Evolutionary conservation across 331 rosid species (phyloP), one percentile per base, ranked within the genome.

Genomic region (Malus hybrid): DNA sequence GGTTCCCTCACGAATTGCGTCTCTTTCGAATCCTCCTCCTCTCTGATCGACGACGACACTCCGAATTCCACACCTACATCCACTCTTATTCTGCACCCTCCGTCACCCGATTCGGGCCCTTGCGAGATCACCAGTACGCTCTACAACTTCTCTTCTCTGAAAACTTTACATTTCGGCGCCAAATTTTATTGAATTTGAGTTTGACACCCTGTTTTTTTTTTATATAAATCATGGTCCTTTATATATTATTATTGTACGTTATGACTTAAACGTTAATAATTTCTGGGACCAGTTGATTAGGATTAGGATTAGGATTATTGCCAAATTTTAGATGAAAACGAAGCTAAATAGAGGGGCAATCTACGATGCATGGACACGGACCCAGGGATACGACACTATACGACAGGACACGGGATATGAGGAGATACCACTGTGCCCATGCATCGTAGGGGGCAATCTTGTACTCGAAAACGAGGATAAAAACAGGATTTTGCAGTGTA

Each of bases 41-140:
- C 86, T 56, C 79, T 74, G 56, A 27, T 67, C 70, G 71, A 73
- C 72, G 88, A 80, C 7, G 83, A 18, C 16, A 69, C 73, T 73
- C 75, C 3, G 20, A 56, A 74, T 70, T 76, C 83, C 36, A 3
- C 76, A 12, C 6, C 80, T 76, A 64, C 79, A 28, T 18, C 83
- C 34, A 85, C 92, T 74, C 90, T 92, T 32, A 18, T 89, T 70
- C 89, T 94, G 22, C 79, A 65, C 66, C 77, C 92, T 1, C 77
- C 88, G 20, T 78, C 90, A 15, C 62, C 84, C 1, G 91, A 90
- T 82, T 90, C 96, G 6, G 63, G 70, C 73, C 96, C 98, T 6
- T 92, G 97, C 84, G 87, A 94, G 84, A 88, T 94, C 88, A 94
- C 82, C 5, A 62, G 99, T 94, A 71, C 59, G 87, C 82, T 50